Evolutionary conservation across 2,329 filamentous ascomycete genomes (phyloP).

Genomic region (Shiraia sp.): DNA sequence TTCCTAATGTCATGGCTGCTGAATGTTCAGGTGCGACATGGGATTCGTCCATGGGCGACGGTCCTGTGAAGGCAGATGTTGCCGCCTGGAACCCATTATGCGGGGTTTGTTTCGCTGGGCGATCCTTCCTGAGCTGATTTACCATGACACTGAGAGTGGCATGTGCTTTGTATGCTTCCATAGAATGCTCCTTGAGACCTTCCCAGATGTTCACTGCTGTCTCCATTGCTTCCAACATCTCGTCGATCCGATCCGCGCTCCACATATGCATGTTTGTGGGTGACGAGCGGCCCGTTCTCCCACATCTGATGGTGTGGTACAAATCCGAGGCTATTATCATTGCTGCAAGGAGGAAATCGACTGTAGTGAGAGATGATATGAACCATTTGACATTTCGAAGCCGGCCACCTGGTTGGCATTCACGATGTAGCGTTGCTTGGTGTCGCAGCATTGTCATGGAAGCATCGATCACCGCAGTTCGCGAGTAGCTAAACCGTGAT

Average conservation of each 20-base stretch:
- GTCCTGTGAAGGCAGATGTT: constrained; percentile 31
- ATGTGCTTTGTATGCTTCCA: constrained; percentile 89
- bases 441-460: constrained; percentile 80
- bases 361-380: constrained; percentile 76
- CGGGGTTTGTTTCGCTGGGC: constrained; percentile 29
- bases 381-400: constrained; percentile 77
- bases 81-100: constrained; percentile 35
- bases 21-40: constrained; percentile 64
- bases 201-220: constrained; percentile 79
- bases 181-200: constrained; percentile 72
- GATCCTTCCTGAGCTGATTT: constrained; percentile 68
- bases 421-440: constrained; percentile 73
- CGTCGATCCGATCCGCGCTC: constrained; percentile 59
- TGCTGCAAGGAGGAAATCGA: constrained; percentile 83
- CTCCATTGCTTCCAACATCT: constrained; percentile 78
- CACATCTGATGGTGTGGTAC: constrained; percentile 64
- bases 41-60: constrained; percentile 54
- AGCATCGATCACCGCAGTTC: constrained; percentile 82
- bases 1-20: constrained; percentile 71
- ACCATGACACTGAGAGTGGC: constrained; percentile 83
- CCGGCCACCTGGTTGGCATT: constrained; percentile 72
- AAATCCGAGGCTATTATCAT: constrained; percentile 85
- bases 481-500: constrained; percentile 79
- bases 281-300: constrained; percentile 43
- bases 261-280: constrained; percentile 48